These are phyloP conservation scores for Phytopythium oedochilum DNA, from an alignment of 352 stramenopile genomes.

Conservation along the genomic window DNA sequence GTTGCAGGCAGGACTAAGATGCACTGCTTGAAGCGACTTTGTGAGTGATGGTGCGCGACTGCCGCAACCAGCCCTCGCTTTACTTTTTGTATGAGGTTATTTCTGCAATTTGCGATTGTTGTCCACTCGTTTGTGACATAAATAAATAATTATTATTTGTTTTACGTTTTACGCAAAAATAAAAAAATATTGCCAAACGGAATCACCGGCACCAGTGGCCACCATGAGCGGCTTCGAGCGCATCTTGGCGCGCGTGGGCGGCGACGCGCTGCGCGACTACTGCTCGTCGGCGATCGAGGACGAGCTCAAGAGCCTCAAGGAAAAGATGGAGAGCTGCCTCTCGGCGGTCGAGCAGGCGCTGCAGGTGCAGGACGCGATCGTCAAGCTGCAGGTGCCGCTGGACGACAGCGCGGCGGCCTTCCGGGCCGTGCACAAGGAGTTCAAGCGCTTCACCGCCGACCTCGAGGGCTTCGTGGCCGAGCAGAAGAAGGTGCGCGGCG, in stretches of 20 bases:
- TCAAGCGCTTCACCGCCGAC: conserved; percentile 39
- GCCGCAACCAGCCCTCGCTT: too few species aligned
- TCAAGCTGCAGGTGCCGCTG: conserved; percentile 56
- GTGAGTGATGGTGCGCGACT: not conserved
- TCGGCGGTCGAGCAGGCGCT: conserved; percentile 51
- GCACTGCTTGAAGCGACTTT: too few species aligned
- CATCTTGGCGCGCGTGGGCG: conserved; percentile 60
- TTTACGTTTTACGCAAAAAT: too few species aligned
- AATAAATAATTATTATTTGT: too few species aligned
- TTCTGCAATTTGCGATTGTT: too few species aligned
- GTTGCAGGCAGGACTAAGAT: too few species aligned
- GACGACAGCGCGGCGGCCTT: conserved; percentile 51
- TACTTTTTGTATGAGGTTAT: too few species aligned
- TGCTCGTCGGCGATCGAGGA: conserved; percentile 76
- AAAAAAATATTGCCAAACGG: too few species aligned
- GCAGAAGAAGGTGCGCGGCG: conserved; percentile 14
- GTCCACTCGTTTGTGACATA: too few species aligned
- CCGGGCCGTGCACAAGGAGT: conserved; percentile 46
- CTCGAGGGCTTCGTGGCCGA: conserved; percentile 48
- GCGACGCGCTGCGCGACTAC: conserved; percentile 66
- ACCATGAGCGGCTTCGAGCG: conserved; percentile 71
- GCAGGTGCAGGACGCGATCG: conserved; percentile 55
- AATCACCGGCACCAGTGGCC: too few species aligned
- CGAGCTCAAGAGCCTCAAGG: conserved; percentile 54
- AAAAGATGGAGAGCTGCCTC: conserved; percentile 52